These are phyloP conservation scores for Ophiosphaerella narmari DNA, from an alignment of 2,329 filamentous ascomycete genomes.

Conservation along the genomic window DNA sequence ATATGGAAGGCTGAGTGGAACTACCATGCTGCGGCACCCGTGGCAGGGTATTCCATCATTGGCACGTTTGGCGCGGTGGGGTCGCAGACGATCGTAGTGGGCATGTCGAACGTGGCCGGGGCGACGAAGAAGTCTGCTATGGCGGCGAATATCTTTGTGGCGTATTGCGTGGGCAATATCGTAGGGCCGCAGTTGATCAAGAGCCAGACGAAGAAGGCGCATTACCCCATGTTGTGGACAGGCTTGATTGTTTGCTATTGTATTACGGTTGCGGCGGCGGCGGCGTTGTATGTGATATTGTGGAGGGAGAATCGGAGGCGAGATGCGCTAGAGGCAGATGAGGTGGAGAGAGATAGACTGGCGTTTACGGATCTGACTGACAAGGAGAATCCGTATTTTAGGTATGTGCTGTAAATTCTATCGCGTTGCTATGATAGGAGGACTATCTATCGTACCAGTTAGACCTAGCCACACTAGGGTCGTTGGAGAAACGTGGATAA, in stretches of 20 bases:
- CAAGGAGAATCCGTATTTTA: slow-evolving; percentile 61
- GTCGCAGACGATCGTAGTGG: slow-evolving; percentile 62
- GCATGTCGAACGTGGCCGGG: slow-evolving; percentile 72
- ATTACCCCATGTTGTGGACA: slow-evolving; percentile 74
- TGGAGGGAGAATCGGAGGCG: slow-evolving; percentile 57
- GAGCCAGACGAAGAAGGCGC: slow-evolving; percentile 65
- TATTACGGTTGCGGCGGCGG: slow-evolving; percentile 66
- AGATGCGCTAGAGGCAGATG: slow-evolving; percentile 55
- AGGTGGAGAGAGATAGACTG: slow-evolving; percentile 58
- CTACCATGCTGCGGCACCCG: slow-evolving; percentile 66
- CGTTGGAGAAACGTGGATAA: neutral
- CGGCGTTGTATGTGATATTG: slow-evolving; percentile 63
- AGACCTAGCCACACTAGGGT: too few relatives aligned
- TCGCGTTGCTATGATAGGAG: neutral
- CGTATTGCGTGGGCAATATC: slow-evolving; percentile 77
- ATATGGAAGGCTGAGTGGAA: slow-evolving; percentile 73
- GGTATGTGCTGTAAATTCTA: slow-evolving; percentile 52
- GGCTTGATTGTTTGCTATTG: slow-evolving; percentile 71
- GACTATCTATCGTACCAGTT: neutral
- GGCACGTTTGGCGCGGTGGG: slow-evolving; percentile 75
- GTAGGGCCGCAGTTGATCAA: slow-evolving; percentile 74
- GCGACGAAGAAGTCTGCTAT: slow-evolving; percentile 80
- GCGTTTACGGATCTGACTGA: slow-evolving; percentile 61
- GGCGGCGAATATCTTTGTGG: slow-evolving; percentile 74
- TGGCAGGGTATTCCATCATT: slow-evolving; percentile 72